A percentile compares a stretch with the other conserved stretches of the same genome.
phyloP scores from a whole-genome alignment of 495 filamentous ascomycete species.

The Tricharina praecox region DNA sequence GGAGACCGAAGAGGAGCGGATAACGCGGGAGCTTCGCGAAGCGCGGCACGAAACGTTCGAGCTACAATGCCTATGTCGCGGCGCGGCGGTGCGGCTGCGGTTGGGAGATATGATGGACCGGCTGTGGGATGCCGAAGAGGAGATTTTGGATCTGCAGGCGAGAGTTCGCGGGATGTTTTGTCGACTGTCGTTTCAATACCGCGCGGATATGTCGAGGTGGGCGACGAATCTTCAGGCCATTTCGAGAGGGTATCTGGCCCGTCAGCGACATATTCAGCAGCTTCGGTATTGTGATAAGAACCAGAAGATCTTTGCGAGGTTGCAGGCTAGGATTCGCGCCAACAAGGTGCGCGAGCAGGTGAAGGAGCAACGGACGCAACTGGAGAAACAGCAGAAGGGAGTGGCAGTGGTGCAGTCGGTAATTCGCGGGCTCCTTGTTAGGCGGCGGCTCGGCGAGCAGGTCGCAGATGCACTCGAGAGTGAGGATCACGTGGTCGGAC shows the following conservation, averaged over 20 bases:
- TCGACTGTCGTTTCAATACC: conserved; percentile 21
- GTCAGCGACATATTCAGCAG: conserved; percentile 42
- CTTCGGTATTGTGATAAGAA: conserved; percentile 53
- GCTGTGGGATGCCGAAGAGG: conserved; percentile 76
- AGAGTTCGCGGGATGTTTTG: conserved; percentile 64
- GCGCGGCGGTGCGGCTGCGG: conserved; percentile 56
- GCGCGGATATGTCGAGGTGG: conserved; percentile 22
- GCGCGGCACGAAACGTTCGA: conserved; percentile 54
- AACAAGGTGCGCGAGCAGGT: conserved; percentile 54
- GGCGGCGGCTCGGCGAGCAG: conserved; percentile 36
- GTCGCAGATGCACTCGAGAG: conserved; percentile 32
- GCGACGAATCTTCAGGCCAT: conserved; percentile 20
- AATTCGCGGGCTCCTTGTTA: conserved; percentile 41
- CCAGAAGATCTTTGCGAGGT: conserved; percentile 50
- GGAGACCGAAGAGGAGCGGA: conserved; percentile 78
- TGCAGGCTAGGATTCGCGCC: conserved; percentile 76
- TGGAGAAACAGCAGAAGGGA: conserved; percentile 41
- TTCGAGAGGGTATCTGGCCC: conserved; percentile 60
- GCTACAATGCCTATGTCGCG: conserved; percentile 74
- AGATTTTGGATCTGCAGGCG: conserved; percentile 65
- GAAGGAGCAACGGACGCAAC: conserved; percentile 42
- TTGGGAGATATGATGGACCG: conserved; percentile 71
- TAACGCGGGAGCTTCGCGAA: conserved; percentile 66
- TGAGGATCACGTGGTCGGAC: conserved; percentile 9
- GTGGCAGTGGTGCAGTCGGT: conserved; percentile 56